Conservation (phyloP, 176 grass and related monocot genomes). For the Bolboschoenus planiculmis region DNA sequence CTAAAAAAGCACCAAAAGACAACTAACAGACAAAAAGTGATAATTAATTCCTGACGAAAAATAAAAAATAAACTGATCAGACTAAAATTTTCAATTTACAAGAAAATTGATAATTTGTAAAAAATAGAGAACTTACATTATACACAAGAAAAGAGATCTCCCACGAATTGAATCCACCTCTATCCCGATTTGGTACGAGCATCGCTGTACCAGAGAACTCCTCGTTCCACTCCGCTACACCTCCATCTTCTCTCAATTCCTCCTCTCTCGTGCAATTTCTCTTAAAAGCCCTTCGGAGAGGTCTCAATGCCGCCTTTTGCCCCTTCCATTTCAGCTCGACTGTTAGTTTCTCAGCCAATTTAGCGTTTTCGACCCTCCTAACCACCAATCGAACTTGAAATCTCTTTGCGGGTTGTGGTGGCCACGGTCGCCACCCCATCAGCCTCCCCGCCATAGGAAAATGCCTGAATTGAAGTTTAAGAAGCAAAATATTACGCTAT, state of each 20-base stretch:
- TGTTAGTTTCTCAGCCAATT: constrained; percentile 27
- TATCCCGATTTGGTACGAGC: constrained; percentile 55
- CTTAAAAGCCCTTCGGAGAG: constrained; percentile 64
- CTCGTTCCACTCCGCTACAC: constrained; percentile 61
- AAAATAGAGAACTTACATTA: constrained; percentile 54
- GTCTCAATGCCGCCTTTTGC: constrained; percentile 48
- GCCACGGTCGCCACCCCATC: constrained; percentile 89
- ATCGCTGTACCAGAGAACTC: constrained; percentile 63
- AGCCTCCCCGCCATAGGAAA: constrained; percentile 49
- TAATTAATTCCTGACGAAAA: background rate
- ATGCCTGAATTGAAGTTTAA: background rate
- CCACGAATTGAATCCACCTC: constrained; percentile 62
- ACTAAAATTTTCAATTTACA: background rate
- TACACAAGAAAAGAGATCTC: constrained; percentile 65
- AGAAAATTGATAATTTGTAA: background rate
- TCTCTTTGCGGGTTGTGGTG: constrained; percentile 42
- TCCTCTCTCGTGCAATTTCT: constrained; percentile 80
- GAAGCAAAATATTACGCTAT: background rate
- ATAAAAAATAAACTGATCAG: background rate
- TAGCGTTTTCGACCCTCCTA: constrained; percentile 40
- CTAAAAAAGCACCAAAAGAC: background rate
- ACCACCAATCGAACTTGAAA: constrained; percentile 61
- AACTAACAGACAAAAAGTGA: constrained; percentile 16
- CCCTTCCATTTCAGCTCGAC: constrained; percentile 72
- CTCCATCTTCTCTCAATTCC: constrained; percentile 24